Evolutionary conservation across 768 basidiomycete genomes (phyloP), one percentile per base, ranked within the genome.

Genomic region (Leucogyrophana mollusca): DNA sequence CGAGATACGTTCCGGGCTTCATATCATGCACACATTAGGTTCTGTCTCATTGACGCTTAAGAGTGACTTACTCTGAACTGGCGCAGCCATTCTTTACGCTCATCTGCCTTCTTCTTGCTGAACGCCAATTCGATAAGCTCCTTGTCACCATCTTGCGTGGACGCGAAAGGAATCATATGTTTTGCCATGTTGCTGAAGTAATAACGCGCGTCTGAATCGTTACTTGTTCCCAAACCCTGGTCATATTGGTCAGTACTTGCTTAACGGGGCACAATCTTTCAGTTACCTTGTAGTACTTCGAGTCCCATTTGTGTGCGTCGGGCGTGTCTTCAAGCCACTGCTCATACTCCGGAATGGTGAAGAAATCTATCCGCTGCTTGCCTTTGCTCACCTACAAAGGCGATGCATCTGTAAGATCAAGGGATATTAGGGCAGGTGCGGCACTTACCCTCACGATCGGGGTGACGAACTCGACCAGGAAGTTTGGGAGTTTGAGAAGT

Each of bases 71-170:
- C 93, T 74, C 80, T 92, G 72, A 93, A 95, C 50, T 91, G 85
- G 18, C 96, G 79, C 10, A 99, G 71, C 96, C 96, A 99, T 47
- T 99, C 96, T 65, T 99, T 98, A 43, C 96, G 85, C 2, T 97
- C 94, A 49, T 99, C 96, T 0, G 94, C 90, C 61, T 95, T 97
- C 77, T 97, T 98, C 81, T 98, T 99, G 73, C 92, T 97, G 76
- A 99, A 99, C 0, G 96, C 96, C 46, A 99, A 83, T 33, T 99
- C 96, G 50, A 99, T 95, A 27, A 97, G 76, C 6, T 84, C 85
- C 36, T 81, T 83, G 55, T 98, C 96, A 2, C 85, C 93, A 0
- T 85, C 78, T 58, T 88, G 82, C 3, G 82, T 84, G 3, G 83
- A 69, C 2, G 87, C 78, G 69, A 99, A 98, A 0, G 92, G 89